Percentiles rank a stretch among this genome's conserved stretches.
phyloP scores from a whole-genome alignment of 2,329 filamentous ascomycete genomes.

The Trichoderma koningii region DNA sequence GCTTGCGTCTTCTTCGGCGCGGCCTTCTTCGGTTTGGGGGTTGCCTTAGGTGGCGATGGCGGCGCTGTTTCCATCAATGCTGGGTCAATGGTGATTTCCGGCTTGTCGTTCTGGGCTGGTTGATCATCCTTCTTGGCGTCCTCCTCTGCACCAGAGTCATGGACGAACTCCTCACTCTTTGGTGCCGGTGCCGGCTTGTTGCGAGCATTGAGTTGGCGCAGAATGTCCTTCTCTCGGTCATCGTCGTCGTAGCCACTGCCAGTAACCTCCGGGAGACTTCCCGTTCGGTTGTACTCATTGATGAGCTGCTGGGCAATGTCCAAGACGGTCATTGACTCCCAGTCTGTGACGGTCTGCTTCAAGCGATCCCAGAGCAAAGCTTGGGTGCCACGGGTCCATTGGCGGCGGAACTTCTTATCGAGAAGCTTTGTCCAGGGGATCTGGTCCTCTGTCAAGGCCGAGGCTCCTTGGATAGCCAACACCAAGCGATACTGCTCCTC shows the following conservation, averaged over 20 bases:
- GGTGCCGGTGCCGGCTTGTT: conserved; percentile 13
- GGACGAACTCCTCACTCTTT: conserved; percentile 37
- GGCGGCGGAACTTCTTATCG: conserved; percentile 44
- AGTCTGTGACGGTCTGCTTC: conserved; percentile 40
- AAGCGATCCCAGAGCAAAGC: conserved; percentile 46
- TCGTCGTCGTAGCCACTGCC: conserved; percentile 38
- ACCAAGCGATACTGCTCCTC: conserved; percentile 50
- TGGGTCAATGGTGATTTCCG: conserved; percentile 41
- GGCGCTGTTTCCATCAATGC: conserved; percentile 32
- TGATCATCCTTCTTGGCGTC: conserved; percentile 28
- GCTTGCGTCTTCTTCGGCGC: conserved; percentile 31
- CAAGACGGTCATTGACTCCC: conserved; percentile 38
- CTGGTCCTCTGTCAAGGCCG: conserved; percentile 46
- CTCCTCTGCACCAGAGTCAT: conserved; percentile 39
- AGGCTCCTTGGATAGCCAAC: conserved; percentile 46
- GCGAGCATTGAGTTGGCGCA: conserved; percentile 32
- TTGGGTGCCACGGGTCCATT: conserved; percentile 43
- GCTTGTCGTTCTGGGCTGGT: conserved; percentile 17
- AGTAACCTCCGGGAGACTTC: conserved; percentile 40
- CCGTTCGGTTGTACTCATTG: conserved; percentile 40
- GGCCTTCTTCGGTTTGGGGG: conserved; percentile 35
- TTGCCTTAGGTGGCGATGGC: conserved; percentile 34
- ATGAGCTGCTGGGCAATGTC: conserved; percentile 43
- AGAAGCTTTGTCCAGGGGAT: conserved; percentile 54
- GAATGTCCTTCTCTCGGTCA: conserved; percentile 38